Base-by-base conservation (phyloP, 1,139 yeast species). In the Casaregolazyma suthepensis region DNA sequence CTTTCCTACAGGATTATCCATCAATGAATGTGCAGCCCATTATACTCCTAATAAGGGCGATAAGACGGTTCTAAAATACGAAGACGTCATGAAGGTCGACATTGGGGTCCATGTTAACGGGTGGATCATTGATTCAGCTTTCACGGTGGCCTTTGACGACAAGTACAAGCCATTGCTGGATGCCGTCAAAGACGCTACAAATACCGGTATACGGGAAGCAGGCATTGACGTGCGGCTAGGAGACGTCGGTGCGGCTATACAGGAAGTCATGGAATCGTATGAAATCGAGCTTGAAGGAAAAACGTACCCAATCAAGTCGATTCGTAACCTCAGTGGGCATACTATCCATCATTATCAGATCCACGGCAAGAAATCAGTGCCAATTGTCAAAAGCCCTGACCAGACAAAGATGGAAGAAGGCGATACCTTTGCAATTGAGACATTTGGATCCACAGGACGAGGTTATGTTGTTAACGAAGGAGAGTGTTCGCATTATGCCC, bases 351-450 rank as follows among this genome's bases (percentile, higher is more conserved):
- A 85, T 53, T 90, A 77, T 71, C 77, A 77, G 52, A 93, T 93
- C 64, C 99, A 93, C 71, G 94, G 91, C 42, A 98, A 97, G 58
- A 93, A 93, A 70, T 83, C 94, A 19, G 98, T 93, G 48, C 99
- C 99, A 19, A 93, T 94, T 66, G 95, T 93, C 45, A 86, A 91
- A 66, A 88, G 87, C 64, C 93, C 91, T 12, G 99, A 93, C 69
- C 81, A 80, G 71, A 91, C 98, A 22, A 91, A 91, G 76, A 91
- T 93, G 97, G 99, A 94, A 70, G 99, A 93, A 74, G 97, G 97
- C 57, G 99, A 93, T 70, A 85, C 90, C 2, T 93, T 89, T 76
- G 99, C 99, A 54, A 91, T 94, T 66, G 99, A 93, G 72, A 93
- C 99, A 3, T 93, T 93, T 66, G 99, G 99, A 5, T 82, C 96